phyloP scores from a whole-genome alignment of 176 grass and related monocot species.

The Hsuehochloa calcarea region DNA sequence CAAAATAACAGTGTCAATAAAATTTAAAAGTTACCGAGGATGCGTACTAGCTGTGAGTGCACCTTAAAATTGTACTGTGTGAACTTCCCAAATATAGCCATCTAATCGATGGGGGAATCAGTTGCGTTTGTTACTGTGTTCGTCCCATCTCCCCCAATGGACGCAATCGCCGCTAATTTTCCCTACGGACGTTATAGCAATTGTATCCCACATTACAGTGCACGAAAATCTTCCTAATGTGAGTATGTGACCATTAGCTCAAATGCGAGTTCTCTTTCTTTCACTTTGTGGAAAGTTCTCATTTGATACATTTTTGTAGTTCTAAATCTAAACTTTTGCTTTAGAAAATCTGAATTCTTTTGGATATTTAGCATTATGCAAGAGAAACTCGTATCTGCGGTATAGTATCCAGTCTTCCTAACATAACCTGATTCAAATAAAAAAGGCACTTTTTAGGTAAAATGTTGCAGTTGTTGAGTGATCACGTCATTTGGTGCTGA shows the following conservation, averaged over 20 bases:
- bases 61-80: background rate
- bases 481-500: conserved; percentile 26
- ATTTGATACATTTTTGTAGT: background rate
- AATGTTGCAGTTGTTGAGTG: background rate
- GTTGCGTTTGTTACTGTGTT: background rate
- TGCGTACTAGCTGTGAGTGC: background rate
- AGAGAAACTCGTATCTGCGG: background rate
- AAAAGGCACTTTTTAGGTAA: background rate
- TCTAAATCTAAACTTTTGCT: background rate
- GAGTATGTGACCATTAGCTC: background rate
- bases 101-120: background rate
- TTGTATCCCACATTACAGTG: too few relatives aligned
- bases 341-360: background rate
- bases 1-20: background rate
- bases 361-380: background rate
- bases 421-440: background rate
- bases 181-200: too few relatives aligned
- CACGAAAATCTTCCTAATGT: too few relatives aligned
- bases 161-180: background rate
- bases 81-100: background rate
- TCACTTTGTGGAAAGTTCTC: background rate
- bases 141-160: background rate
- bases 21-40: background rate
- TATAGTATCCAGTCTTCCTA: background rate
- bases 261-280: background rate